Evolutionary conservation across 345 rosid species (phyloP).

Genomic region (Passiflora organensis): DNA sequence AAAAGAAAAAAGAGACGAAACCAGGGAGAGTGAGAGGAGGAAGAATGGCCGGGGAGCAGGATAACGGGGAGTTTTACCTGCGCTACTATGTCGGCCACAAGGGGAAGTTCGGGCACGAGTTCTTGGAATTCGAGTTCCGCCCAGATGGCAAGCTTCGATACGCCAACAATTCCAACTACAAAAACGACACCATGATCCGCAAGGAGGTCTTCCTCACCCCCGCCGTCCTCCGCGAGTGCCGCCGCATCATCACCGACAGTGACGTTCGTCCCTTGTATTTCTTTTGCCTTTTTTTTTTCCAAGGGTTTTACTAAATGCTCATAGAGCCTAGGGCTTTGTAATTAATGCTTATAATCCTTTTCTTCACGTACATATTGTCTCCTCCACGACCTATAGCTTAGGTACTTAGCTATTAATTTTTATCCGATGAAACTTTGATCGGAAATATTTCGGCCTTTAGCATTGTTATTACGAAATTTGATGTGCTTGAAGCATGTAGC

Average conservation of each 20-base stretch:
- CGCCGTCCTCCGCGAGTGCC: slow-evolving; percentile 86
- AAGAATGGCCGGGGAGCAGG: slow-evolving; percentile 43
- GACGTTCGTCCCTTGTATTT: slow-evolving; percentile 57
- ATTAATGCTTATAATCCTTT: too few relatives aligned
- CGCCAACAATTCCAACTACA: slow-evolving; percentile 98
- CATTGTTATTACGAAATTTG: too few relatives aligned
- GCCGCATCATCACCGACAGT: slow-evolving; percentile 95
- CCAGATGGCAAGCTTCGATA: slow-evolving; percentile 95
- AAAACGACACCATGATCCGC: slow-evolving; percentile 98
- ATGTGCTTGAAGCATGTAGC: too few relatives aligned
- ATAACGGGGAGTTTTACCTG: slow-evolving; percentile 71
- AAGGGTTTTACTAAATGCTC: slow-evolving; percentile 13
- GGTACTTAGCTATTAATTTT: too few relatives aligned
- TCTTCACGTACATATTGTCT: too few relatives aligned
- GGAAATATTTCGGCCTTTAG: too few relatives aligned
- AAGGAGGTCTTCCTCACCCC: slow-evolving; percentile 96
- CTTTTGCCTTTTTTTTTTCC: neutral
- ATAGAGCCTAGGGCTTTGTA: too few relatives aligned
- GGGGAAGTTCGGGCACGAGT: slow-evolving; percentile 98
- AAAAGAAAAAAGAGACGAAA: too few relatives aligned
- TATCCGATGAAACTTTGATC: too few relatives aligned
- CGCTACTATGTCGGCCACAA: slow-evolving; percentile 97
- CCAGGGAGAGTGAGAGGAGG: neutral
- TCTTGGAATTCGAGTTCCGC: slow-evolving; percentile 95
- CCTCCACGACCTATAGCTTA: too few relatives aligned